A percentile compares a stretch with the other conserved stretches of the same genome.
These are phyloP conservation scores for Monilinia vaccinii-corymbosi DNA, from an alignment of 2,329 filamentous ascomycete genomes.

Conservation along the genomic window DNA sequence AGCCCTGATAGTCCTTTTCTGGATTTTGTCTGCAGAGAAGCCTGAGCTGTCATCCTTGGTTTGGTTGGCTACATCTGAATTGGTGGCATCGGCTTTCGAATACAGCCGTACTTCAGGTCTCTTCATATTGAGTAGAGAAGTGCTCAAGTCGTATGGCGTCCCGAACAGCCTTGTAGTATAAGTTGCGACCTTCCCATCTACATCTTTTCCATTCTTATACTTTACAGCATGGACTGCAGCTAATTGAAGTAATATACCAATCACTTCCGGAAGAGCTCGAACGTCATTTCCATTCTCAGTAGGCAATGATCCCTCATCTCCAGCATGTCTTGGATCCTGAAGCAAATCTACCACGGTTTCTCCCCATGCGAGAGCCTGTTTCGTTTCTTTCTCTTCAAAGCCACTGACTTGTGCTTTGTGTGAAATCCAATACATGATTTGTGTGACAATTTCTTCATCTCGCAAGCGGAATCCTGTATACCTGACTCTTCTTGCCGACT, in stretches of 20 bases:
- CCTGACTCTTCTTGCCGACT: constrained; percentile 22
- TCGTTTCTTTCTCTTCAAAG: constrained; percentile 18
- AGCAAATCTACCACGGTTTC: constrained; percentile 26
- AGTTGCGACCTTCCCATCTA: constrained; percentile 31
- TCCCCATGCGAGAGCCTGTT: constrained; percentile 25
- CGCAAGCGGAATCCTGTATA: constrained; percentile 25
- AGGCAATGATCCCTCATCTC: background rate
- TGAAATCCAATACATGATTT: constrained; percentile 20
- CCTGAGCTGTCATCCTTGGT: background rate
- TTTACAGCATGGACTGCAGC: constrained; percentile 35
- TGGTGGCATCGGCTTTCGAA: background rate
- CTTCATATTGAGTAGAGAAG: background rate
- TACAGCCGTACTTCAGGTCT: background rate
- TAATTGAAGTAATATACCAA: constrained; percentile 35
- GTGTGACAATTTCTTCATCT: constrained; percentile 8
- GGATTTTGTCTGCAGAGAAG: background rate
- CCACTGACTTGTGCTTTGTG: constrained; percentile 18
- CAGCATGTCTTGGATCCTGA: constrained; percentile 23
- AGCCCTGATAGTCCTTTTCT: background rate
- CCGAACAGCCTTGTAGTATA: constrained; percentile 30
- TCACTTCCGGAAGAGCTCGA: constrained; percentile 33
- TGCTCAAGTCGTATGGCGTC: constrained; percentile 5
- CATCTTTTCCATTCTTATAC: constrained; percentile 32
- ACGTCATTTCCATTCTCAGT: constrained; percentile 26
- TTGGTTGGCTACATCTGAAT: background rate